These are phyloP conservation scores for Albophoma yamanashiensis DNA, from an alignment of 2,329 filamentous ascomycete genomes.

Conservation along the genomic window DNA sequence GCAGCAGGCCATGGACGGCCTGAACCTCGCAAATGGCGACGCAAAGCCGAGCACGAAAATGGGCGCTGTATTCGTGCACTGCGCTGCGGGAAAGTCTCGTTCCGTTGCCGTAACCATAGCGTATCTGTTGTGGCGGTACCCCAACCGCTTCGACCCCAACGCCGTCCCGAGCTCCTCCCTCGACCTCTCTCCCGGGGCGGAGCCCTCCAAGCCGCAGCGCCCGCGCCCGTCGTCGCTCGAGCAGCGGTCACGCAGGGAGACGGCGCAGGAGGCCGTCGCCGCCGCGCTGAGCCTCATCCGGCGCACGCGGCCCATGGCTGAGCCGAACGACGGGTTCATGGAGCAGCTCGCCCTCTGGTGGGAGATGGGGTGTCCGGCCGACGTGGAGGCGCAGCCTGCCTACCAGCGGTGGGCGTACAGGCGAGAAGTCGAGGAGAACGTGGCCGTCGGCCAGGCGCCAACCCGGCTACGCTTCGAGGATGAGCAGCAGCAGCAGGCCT, in stretches of 20 bases:
- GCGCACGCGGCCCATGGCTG: slow-evolving; percentile 62
- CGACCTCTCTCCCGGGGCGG: slow-evolving; percentile 4
- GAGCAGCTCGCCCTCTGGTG: slow-evolving; percentile 78
- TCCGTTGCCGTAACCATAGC: slow-evolving; percentile 78
- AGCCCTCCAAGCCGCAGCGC: not conserved
- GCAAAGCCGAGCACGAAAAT: slow-evolving; percentile 6
- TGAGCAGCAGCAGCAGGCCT: slow-evolving; percentile 37
- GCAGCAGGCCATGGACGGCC: slow-evolving; percentile 3
- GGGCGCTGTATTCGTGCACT: slow-evolving; percentile 49
- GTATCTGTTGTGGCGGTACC: slow-evolving; percentile 66
- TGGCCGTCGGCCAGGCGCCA: slow-evolving; percentile 70
- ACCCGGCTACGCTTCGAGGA: slow-evolving; percentile 77
- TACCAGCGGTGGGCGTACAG: slow-evolving; percentile 66
- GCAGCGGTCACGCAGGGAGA: slow-evolving; percentile 18
- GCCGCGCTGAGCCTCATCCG: slow-evolving; percentile 59
- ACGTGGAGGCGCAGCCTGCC: slow-evolving; percentile 53
- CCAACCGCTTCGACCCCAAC: slow-evolving; percentile 37
- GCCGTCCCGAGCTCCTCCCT: slow-evolving; percentile 15
- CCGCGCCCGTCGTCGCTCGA: slow-evolving; percentile 2
- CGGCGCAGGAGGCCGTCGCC: slow-evolving; percentile 36
- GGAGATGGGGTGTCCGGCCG: slow-evolving; percentile 68
- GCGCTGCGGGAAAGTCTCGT: slow-evolving; percentile 92
- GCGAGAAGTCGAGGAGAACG: slow-evolving; percentile 41
- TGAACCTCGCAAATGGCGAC: not conserved
- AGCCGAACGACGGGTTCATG: slow-evolving; percentile 90